Conservation (phyloP, 306 rosid genomes). For the Chamaecrista fasciculata region DNA sequence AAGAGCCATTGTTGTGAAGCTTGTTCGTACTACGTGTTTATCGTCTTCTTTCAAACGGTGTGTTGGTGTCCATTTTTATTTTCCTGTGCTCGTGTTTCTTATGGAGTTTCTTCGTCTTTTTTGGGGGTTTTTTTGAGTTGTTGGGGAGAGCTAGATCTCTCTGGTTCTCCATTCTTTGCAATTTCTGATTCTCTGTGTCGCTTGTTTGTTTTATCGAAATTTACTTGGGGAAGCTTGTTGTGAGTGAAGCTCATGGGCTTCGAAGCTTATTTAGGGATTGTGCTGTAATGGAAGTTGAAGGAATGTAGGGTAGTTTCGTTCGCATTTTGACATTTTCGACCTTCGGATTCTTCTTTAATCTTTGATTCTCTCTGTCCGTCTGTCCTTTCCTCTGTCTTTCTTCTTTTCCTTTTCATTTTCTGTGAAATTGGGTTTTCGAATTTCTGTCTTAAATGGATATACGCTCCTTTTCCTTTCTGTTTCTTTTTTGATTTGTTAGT, state of each 20-base stretch:
- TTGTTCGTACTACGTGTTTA: slow-evolving; percentile 7
- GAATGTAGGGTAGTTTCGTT: slow-evolving; percentile 19
- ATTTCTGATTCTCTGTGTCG: slow-evolving; percentile 2
- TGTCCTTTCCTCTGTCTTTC: background rate
- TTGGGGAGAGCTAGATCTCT: slow-evolving; percentile 25
- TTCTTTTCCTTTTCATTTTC: background rate
- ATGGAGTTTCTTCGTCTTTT: background rate
- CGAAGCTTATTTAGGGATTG: slow-evolving; percentile 19
- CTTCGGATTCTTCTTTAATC: slow-evolving; percentile 6
- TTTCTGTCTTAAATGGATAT: too few species aligned
- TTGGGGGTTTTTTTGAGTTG: background rate
- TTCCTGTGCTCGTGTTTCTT: background rate
- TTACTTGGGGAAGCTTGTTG: slow-evolving; percentile 6
- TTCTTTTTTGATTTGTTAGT: background rate
- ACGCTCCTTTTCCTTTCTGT: background rate
- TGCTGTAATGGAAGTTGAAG: background rate
- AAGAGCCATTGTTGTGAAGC: background rate
- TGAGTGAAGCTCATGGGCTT: slow-evolving; percentile 28
- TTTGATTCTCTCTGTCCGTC: background rate
- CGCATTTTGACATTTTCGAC: slow-evolving; percentile 13
- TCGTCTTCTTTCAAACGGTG: slow-evolving; percentile 37
- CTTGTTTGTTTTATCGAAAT: background rate
- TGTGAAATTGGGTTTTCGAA: background rate
- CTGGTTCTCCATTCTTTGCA: background rate
- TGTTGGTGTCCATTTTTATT: slow-evolving; percentile 35